A percentile compares a stretch with the other conserved stretches of the same genome.
Evolutionary conservation across 176 grass and related monocot species (phyloP).

Genomic region (Lolium rigidum): DNA sequence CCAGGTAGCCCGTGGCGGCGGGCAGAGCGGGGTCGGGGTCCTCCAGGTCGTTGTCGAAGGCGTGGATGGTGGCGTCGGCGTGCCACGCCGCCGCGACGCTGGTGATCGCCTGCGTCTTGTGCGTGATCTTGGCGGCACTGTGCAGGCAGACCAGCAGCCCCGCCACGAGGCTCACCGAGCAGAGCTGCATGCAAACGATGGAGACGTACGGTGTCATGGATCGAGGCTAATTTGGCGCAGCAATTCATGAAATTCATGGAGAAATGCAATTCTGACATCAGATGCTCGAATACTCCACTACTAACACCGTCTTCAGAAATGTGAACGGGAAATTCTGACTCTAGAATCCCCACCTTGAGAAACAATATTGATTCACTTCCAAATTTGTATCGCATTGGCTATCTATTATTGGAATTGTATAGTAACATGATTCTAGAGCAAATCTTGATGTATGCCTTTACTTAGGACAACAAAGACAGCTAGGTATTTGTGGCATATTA

Average conservation of each 20-base stretch:
- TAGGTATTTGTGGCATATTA: neutral
- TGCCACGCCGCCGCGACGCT: slow-evolving; percentile 90
- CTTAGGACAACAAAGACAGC: neutral
- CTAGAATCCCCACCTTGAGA: neutral
- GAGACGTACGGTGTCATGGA: neutral
- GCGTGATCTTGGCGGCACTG: slow-evolving; percentile 93
- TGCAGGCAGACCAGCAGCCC: slow-evolving; percentile 76
- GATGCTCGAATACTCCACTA: neutral
- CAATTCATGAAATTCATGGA: neutral
- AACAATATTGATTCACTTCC: neutral
- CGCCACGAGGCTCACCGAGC: slow-evolving; percentile 63
- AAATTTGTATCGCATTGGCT: neutral
- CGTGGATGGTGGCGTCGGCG: slow-evolving; percentile 74
- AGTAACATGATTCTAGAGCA: slow-evolving; percentile 2
- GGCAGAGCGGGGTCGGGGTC: slow-evolving; percentile 48
- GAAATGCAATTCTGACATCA: neutral
- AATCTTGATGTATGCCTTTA: neutral
- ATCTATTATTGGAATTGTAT: neutral
- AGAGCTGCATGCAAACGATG: slow-evolving; percentile 51
- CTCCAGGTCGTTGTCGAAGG: slow-evolving; percentile 50
- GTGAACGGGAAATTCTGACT: neutral
- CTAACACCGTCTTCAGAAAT: neutral
- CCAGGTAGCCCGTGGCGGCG: slow-evolving; percentile 36
- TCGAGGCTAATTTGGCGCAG: neutral
- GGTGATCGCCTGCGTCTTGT: slow-evolving; percentile 89